These are phyloP conservation scores for Agapanthus africanus DNA, from an alignment of 106 monocot genomes.

Conservation along the genomic window DNA sequence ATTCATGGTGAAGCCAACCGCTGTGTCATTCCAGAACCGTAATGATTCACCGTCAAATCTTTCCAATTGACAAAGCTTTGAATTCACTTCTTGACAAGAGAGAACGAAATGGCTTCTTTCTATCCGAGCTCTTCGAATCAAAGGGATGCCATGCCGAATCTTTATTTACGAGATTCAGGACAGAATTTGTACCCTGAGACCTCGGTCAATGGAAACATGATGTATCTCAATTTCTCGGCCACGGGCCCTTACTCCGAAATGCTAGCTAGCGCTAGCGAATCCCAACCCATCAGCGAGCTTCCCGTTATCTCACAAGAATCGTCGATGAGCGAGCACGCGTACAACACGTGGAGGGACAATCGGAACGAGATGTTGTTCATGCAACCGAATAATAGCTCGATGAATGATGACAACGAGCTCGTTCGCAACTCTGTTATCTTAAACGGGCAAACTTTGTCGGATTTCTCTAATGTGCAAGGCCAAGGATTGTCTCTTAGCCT, in stretches of 20 bases:
- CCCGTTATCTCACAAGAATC: slow-evolving; percentile 47
- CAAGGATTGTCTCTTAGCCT: slow-evolving; percentile 91
- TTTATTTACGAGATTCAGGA: slow-evolving; percentile 30
- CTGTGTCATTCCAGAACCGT: background rate
- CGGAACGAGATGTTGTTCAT: slow-evolving; percentile 43
- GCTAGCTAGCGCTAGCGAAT: slow-evolving; percentile 25
- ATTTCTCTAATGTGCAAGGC: slow-evolving; percentile 38
- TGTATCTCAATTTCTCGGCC: slow-evolving; percentile 38
- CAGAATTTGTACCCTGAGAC: slow-evolving; percentile 33
- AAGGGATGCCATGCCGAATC: slow-evolving; percentile 40
- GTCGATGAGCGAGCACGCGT: slow-evolving; percentile 24
- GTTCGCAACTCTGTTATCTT: slow-evolving; percentile 24
- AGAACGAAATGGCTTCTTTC: slow-evolving; percentile 58
- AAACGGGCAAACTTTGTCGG: slow-evolving; percentile 38
- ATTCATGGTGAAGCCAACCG: background rate
- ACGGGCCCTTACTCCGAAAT: slow-evolving; percentile 42
- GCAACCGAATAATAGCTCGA: slow-evolving; percentile 30
- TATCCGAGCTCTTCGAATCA: slow-evolving; percentile 47
- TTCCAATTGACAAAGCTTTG: background rate
- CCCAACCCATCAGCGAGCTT: slow-evolving; percentile 20
- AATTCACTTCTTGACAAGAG: slow-evolving; percentile 1
- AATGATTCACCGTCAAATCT: background rate
- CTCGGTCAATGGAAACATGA: slow-evolving; percentile 35
- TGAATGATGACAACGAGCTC: slow-evolving; percentile 23
- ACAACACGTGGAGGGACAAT: slow-evolving; percentile 25